Evolutionary conservation across 1,139 yeast species (phyloP).

Genomic region (Saccharomyces hybrid): DNA sequence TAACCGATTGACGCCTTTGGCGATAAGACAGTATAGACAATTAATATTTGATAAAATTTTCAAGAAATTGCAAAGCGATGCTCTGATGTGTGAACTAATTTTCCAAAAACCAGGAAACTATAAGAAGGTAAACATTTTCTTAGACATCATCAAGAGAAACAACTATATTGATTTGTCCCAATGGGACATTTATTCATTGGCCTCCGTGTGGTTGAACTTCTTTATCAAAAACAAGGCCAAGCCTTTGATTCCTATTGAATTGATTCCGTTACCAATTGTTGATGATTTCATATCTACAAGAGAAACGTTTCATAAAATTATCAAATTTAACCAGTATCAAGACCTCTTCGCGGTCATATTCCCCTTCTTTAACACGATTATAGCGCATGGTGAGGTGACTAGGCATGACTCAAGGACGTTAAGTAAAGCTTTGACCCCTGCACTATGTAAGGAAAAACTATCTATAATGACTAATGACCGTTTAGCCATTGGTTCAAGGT

Average conservation of each 20-base stretch:
- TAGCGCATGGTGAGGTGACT: slow-evolving; percentile 34
- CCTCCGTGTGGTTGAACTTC: slow-evolving; percentile 42
- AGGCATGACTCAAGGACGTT: slow-evolving; percentile 42
- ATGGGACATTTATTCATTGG: slow-evolving; percentile 57
- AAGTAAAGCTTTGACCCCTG: slow-evolving; percentile 44
- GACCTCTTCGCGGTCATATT: slow-evolving; percentile 37
- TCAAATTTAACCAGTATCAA: slow-evolving; percentile 27
- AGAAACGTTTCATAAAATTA: slow-evolving; percentile 33
- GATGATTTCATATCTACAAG: slow-evolving; percentile 41
- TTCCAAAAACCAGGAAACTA: slow-evolving; percentile 56
- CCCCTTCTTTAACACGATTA: slow-evolving; percentile 36
- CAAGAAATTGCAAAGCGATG: slow-evolving; percentile 41
- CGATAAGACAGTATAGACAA: slow-evolving; percentile 33
- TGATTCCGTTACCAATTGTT: slow-evolving; percentile 41
- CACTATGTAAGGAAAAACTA: slow-evolving; percentile 46
- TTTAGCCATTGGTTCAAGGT: slow-evolving; percentile 44
- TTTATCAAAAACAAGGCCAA: slow-evolving; percentile 40
- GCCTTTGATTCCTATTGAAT: slow-evolving; percentile 40
- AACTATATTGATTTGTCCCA: slow-evolving; percentile 48
- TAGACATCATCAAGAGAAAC: slow-evolving; percentile 48
- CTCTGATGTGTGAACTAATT: slow-evolving; percentile 40
- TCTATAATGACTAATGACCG: slow-evolving; percentile 41
- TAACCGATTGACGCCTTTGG: slow-evolving; percentile 24
- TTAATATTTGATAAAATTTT: slow-evolving; percentile 39
- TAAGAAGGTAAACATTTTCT: slow-evolving; percentile 42